Base-by-base conservation (phyloP, 495 filamentous ascomycete species). In the Penicillium atrosanguineum region DNA sequence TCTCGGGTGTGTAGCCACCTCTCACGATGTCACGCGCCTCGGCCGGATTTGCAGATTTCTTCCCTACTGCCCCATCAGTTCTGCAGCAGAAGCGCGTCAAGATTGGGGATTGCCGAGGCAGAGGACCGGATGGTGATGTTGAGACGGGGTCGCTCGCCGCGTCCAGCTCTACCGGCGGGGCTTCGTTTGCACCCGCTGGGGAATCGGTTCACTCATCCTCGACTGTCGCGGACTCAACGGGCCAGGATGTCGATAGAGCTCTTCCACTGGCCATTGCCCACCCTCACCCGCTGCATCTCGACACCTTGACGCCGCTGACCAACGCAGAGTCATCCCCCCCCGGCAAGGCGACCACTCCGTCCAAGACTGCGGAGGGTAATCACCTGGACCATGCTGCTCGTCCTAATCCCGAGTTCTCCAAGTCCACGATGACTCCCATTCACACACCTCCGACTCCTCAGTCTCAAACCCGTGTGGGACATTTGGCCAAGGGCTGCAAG, bases 1-100 rank as follows among this genome's bases (percentile, higher is more conserved):
- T 65, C 48, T 65, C 57, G 65, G 71, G 73, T 69, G 68, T 68
- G 64, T 75, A 75, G 73, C 70, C 73, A 70, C 65, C 61, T 73
- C 63, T 71, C 69, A 79, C 55, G 51, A 90, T 89, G 88, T 88
- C 90, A 81, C 87, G 87, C 77, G 83, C 87, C 63, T 79, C 84
- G 62, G 87, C 88, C 77, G 84, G 88, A 68, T 94, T 90, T 82
- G 88, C 88, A 68, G 84, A 91, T 71, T 95, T 91, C 79, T 96
- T 95, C 69, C 90, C 92, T 54, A 83, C 87, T 68, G 91, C 91
- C 57, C 89, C 91, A 57, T 83, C 81, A 46, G 79, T 86, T 55
- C 77, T 87, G 31, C 75, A 77, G 56, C 78, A 79, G 62, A 82
- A 75, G 67, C 77, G 77, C 67, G 63, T 57, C 51, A 70, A 72